Conservation (phyloP, 192 early-diverging fungal species). For the Entomortierella chlamydospora region DNA sequence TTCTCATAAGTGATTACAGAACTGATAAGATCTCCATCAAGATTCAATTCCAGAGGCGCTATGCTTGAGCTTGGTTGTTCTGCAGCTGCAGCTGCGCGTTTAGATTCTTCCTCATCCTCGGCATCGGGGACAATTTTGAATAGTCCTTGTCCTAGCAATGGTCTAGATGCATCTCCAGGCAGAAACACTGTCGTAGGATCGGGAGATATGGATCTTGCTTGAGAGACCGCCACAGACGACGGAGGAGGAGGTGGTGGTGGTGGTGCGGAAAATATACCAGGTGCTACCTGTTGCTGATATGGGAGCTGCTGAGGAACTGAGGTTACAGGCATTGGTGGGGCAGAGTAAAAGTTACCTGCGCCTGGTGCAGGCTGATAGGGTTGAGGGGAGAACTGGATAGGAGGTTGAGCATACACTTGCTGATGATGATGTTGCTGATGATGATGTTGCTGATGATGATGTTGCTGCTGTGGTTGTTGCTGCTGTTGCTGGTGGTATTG, state of each 20-base stretch:
- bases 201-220: constrained; percentile 1
- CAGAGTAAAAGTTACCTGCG: not conserved
- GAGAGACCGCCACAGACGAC: not conserved
- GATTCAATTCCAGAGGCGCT: constrained; percentile 22
- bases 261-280: not conserved
- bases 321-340: not conserved
- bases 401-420: not conserved
- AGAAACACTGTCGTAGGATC: constrained; percentile 21
- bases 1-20: constrained; percentile 36
- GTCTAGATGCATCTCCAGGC: constrained; percentile 37
- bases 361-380: not conserved
- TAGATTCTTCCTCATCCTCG: constrained; percentile 40
- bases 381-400: not conserved
- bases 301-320: not conserved
- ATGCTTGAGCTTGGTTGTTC: not conserved
- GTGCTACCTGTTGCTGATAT: not conserved
- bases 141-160: constrained; percentile 35
- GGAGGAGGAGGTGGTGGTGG: not conserved
- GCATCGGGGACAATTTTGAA: constrained; percentile 52
- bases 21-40: constrained; percentile 35
- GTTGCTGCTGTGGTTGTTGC: constrained; percentile 6
- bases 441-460: constrained; percentile 4
- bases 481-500: constrained; percentile 11
- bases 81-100: not conserved
- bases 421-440: constrained; percentile 9